Conservation (phyloP, 306 rosid genomes). For the Prunus salicina region DNA sequence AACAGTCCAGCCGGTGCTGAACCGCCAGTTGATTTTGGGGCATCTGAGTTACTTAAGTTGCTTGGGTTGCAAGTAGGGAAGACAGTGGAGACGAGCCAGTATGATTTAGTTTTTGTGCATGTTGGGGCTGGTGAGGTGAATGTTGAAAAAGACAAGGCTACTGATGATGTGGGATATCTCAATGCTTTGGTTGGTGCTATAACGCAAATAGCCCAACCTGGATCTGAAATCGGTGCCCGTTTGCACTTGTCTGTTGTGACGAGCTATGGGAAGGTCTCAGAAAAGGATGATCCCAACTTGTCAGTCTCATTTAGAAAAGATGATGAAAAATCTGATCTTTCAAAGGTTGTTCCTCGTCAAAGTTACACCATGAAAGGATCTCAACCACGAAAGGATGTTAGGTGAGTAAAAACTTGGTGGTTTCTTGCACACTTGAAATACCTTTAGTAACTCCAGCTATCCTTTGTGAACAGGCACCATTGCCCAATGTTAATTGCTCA, state of each 20-base stretch:
- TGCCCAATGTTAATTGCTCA: slow-evolving; percentile 86
- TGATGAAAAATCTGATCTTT: slow-evolving; percentile 43
- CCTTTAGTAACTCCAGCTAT: slow-evolving; percentile 10
- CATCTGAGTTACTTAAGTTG: slow-evolving; percentile 55
- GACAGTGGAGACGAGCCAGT: slow-evolving; percentile 44
- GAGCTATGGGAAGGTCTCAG: slow-evolving; percentile 67
- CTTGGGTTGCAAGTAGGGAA: slow-evolving; percentile 81
- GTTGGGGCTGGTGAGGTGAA: slow-evolving; percentile 56
- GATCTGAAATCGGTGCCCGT: slow-evolving; percentile 62
- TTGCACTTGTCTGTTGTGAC: slow-evolving; percentile 76
- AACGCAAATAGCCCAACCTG: slow-evolving; percentile 46
- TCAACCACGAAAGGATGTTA: slow-evolving; percentile 57
- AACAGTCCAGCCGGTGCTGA: slow-evolving; percentile 8
- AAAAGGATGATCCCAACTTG: slow-evolving; percentile 41
- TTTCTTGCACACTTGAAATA: slow-evolving; percentile 19
- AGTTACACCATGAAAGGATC: slow-evolving; percentile 88
- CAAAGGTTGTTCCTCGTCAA: slow-evolving; percentile 64
- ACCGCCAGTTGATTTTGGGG: slow-evolving; percentile 30
- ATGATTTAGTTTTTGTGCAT: slow-evolving; percentile 77
- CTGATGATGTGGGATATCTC: slow-evolving; percentile 43
- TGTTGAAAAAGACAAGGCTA: slow-evolving; percentile 31
- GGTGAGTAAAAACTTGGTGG: slow-evolving; percentile 43
- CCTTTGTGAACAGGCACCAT: slow-evolving; percentile 58
- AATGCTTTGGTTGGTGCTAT: slow-evolving; percentile 70
- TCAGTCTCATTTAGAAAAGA: slow-evolving; percentile 38